phyloP scores from a whole-genome alignment of 768 basidiomycete species.

The Gautieria morchelliformis region DNA sequence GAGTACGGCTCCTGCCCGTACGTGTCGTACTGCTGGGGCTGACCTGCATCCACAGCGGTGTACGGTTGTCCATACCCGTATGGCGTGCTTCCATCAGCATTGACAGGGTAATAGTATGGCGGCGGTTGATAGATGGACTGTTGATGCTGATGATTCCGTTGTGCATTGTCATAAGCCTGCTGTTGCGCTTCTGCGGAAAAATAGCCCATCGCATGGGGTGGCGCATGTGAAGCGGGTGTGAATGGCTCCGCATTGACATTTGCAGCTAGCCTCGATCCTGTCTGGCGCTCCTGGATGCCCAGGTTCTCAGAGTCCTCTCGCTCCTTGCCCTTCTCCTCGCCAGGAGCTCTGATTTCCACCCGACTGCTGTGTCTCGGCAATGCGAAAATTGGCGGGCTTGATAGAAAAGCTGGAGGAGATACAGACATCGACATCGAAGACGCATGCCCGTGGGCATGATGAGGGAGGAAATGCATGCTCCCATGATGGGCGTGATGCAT shows the following conservation, averaged over 20 bases:
- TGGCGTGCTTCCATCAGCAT: slow-evolving; percentile 57
- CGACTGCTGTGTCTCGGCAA: slow-evolving; percentile 65
- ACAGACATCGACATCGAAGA: slow-evolving; percentile 28
- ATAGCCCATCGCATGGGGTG: slow-evolving; percentile 6
- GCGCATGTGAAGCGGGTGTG: slow-evolving; percentile 25
- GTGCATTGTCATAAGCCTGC: background rate
- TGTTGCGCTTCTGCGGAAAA: slow-evolving; percentile 4
- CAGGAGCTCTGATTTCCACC: slow-evolving; percentile 64
- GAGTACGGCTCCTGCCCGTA: slow-evolving; percentile 44
- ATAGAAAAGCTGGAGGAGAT: slow-evolving; percentile 54
- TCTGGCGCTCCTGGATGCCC: slow-evolving; percentile 20
- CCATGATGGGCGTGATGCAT: slow-evolving; percentile 30
- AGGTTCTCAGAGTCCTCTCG: slow-evolving; percentile 14
- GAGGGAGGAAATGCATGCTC: slow-evolving; percentile 41
- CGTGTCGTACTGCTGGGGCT: slow-evolving; percentile 56
- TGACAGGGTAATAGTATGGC: slow-evolving; percentile 45
- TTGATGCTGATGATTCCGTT: slow-evolving; percentile 42
- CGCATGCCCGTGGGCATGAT: slow-evolving; percentile 46
- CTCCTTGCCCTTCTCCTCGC: slow-evolving; percentile 22
- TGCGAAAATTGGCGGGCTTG: slow-evolving; percentile 62
- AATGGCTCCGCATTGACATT: slow-evolving; percentile 32
- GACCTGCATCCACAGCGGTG: slow-evolving; percentile 14
- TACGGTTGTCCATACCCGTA: slow-evolving; percentile 7
- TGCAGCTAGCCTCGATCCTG: slow-evolving; percentile 24
- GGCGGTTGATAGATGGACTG: slow-evolving; percentile 58